phyloP scores from a whole-genome alignment of 495 filamentous ascomycete genomes.

The Peziza echinospora region DNA sequence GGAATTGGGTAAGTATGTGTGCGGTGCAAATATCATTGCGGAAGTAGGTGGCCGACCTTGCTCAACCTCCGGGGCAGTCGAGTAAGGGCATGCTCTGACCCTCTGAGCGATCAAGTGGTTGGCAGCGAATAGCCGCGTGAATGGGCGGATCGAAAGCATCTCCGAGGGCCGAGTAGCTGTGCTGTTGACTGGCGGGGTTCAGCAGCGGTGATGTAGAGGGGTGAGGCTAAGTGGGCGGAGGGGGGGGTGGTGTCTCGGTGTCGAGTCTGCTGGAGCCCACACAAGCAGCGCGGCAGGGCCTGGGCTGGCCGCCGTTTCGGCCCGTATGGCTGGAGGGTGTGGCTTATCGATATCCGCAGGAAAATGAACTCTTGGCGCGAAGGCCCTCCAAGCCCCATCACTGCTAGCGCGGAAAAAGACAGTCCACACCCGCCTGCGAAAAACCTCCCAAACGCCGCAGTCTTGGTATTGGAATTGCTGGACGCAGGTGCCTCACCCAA shows the following conservation, averaged over 20 bases:
- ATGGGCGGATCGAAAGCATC: background rate
- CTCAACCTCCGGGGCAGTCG: too few species aligned
- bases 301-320: background rate
- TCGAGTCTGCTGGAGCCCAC: too few species aligned
- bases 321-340: background rate
- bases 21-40: too few species aligned
- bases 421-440: background rate
- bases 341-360: background rate
- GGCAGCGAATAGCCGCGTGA: background rate
- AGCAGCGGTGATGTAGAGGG: too few species aligned
- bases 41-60: too few species aligned
- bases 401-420: background rate
- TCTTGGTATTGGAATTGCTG: too few species aligned
- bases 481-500: too few species aligned
- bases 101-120: background rate
- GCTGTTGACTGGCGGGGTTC: too few species aligned
- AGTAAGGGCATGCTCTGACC: background rate
- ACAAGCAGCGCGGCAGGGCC: too few species aligned
- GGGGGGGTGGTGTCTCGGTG: too few species aligned
- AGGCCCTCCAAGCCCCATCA: slow-evolving; percentile 5
- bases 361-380: background rate
- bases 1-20: background rate
- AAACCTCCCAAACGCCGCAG: background rate
- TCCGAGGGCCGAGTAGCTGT: background rate
- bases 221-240: too few species aligned